These are phyloP conservation scores for Termitomyces sp. DNA, from an alignment of 768 basidiomycete species.

Conservation along the genomic window DNA sequence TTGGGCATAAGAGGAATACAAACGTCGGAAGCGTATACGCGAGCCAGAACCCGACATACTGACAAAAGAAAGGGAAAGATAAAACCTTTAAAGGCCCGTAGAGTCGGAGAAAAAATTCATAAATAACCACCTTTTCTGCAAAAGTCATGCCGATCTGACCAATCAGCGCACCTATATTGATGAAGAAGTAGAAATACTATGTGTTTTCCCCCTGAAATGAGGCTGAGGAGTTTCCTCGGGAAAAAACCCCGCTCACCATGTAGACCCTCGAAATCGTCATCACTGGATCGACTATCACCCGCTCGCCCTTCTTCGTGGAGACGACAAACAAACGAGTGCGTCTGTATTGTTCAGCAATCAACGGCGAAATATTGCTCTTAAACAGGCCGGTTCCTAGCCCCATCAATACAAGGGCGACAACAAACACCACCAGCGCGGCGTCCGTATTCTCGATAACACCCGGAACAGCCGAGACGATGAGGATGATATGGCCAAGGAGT, in stretches of 20 bases:
- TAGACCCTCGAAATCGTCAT: conserved; percentile 68
- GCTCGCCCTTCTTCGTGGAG: conserved; percentile 50
- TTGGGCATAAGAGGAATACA: conserved; percentile 56
- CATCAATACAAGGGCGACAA: conserved; percentile 57
- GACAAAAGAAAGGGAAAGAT: too few species aligned
- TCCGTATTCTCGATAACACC: conserved; percentile 31
- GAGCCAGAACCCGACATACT: conserved; percentile 67
- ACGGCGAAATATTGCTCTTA: conserved; percentile 74
- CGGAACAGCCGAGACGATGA: conserved; percentile 62
- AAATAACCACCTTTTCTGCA: conserved; percentile 45
- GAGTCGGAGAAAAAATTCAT: background rate
- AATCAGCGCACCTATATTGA: conserved; percentile 66
- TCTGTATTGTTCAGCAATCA: conserved; percentile 74
- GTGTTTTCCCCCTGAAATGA: background rate
- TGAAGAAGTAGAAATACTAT: conserved; percentile 66
- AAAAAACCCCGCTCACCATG: conserved; percentile 45
- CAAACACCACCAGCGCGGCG: conserved; percentile 14
- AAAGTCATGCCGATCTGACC: conserved; percentile 71
- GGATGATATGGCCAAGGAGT: conserved; percentile 59
- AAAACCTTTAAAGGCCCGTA: background rate
- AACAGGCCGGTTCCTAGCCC: conserved; percentile 63
- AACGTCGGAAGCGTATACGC: conserved; percentile 61
- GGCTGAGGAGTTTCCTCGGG: background rate
- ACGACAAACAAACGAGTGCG: conserved; percentile 48
- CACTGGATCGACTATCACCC: conserved; percentile 68